These are phyloP conservation scores for Yamadazyma kanchanaburiensis DNA, from an alignment of 1,139 yeast species.

Conservation along the genomic window DNA sequence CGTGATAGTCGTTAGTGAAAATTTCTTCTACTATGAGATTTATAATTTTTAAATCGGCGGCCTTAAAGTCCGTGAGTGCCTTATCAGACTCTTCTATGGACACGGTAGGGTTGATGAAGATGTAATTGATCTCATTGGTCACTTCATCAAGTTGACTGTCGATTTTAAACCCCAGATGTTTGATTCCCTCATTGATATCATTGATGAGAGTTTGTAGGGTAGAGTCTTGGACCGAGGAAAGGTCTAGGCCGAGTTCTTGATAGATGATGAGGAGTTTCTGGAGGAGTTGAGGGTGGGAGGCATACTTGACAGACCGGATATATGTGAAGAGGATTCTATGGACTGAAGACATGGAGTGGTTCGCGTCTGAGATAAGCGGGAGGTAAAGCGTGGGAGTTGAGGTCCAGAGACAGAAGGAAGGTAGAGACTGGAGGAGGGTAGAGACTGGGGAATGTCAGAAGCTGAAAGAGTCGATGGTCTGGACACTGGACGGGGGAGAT, in stretches of 20 bases:
- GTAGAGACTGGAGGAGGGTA: no score
- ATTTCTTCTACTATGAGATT: slow-evolving; percentile 48
- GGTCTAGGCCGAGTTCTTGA: slow-evolving; percentile 3
- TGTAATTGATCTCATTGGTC: slow-evolving; percentile 28
- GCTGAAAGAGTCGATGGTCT: no score
- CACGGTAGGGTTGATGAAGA: slow-evolving; percentile 40
- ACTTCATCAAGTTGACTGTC: slow-evolving; percentile 37
- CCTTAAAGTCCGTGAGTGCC: slow-evolving; percentile 38
- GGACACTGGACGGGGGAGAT: no score
- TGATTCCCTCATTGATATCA: slow-evolving; percentile 36
- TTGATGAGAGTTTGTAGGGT: slow-evolving; percentile 23
- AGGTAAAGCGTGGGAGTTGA: no score
- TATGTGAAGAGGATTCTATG: slow-evolving; percentile 38
- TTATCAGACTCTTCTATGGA: slow-evolving; percentile 34
- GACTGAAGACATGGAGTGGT: slow-evolving; percentile 2
- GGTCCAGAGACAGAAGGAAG: no score
- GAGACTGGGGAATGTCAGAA: no score
- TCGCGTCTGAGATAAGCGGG: no score
- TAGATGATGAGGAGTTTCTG: slow-evolving; percentile 12
- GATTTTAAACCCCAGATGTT: slow-evolving; percentile 43
- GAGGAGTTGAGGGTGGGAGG: slow-evolving; percentile 13
- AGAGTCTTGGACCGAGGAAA: not conserved
- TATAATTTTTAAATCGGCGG: slow-evolving; percentile 47
- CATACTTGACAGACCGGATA: slow-evolving; percentile 32
- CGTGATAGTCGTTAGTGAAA: slow-evolving; percentile 19